Evolutionary conservation across 2,329 filamentous ascomycete species (phyloP).

Genomic region (Lachnellula cervina): DNA sequence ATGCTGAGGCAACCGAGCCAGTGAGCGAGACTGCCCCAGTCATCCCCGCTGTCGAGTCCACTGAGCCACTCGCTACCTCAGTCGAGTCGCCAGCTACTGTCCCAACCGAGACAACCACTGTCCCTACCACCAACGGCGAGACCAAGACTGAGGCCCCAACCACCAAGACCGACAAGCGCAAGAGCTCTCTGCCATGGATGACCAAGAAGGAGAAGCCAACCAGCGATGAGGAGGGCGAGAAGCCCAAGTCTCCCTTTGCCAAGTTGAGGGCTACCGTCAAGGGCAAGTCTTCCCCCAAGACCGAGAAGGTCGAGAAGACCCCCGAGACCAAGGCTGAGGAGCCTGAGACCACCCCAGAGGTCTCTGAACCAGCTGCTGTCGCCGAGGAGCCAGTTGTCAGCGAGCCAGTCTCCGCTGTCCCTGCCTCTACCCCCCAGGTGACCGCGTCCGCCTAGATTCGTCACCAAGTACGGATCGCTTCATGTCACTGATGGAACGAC

Average conservation of each 20-base stretch:
- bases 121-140: constrained; percentile 36
- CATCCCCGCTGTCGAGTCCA: constrained; percentile 30
- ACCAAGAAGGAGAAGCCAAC: constrained; percentile 54
- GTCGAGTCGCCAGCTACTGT: constrained; percentile 26
- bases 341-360: constrained; percentile 23
- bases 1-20: constrained; percentile 27
- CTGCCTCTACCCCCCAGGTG: constrained; percentile 26
- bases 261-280: constrained; percentile 34
- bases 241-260: constrained; percentile 32
- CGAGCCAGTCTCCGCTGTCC: constrained; percentile 21
- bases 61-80: constrained; percentile 28
- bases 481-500: constrained; percentile 19
- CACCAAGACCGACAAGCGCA: constrained; percentile 51
- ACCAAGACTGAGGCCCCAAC: constrained; percentile 35
- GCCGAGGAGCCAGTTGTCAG: constrained; percentile 23
- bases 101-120: constrained; percentile 31
- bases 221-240: constrained; percentile 41
- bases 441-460: constrained; percentile 9
- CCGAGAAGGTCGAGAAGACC: constrained; percentile 42
- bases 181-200: constrained; percentile 55
- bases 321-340: constrained; percentile 40
- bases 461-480: constrained; percentile 5
- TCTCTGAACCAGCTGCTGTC: constrained; percentile 28
- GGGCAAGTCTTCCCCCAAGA: constrained; percentile 34
- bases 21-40: constrained; percentile 32